Evolutionary conservation across 768 basidiomycete species (phyloP).

Genomic region (Suillus subaureus): DNA sequence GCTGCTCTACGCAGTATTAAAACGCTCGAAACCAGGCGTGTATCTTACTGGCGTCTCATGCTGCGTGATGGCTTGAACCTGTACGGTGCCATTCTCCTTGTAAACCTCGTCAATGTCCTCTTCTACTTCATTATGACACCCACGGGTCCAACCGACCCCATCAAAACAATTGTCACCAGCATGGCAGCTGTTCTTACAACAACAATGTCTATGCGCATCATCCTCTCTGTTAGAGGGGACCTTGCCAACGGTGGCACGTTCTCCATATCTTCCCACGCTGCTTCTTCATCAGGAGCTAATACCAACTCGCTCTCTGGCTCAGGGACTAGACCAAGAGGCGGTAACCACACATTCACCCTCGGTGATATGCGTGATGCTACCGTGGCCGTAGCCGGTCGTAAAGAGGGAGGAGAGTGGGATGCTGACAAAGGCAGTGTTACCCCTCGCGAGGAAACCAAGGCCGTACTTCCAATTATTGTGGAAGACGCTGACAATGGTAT

Average conservation of each 20-base stretch:
- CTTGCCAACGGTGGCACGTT: constrained; percentile 75
- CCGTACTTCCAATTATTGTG: constrained; percentile 34
- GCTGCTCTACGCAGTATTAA: constrained; percentile 25
- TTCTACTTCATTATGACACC: constrained; percentile 87
- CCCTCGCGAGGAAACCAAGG: constrained; percentile 39
- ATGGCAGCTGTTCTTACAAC: constrained; percentile 88
- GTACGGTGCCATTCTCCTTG: constrained; percentile 77
- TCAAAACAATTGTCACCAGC: constrained; percentile 81
- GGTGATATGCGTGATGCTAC: constrained; percentile 59
- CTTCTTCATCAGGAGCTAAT: constrained; percentile 48
- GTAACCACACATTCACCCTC: constrained; percentile 40
- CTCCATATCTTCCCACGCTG: constrained; percentile 49
- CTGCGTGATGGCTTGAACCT: constrained; percentile 88
- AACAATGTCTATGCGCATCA: constrained; percentile 86
- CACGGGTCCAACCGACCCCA: constrained; percentile 59
- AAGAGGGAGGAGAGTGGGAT: constrained; percentile 43
- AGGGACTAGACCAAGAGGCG: constrained; percentile 29
- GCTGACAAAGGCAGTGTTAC: constrained; percentile 44
- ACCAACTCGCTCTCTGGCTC: constrained; percentile 39
- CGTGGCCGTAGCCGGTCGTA: constrained; percentile 46
- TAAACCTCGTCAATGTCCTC: constrained; percentile 82
- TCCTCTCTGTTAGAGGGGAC: constrained; percentile 78
- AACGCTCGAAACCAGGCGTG: constrained; percentile 43
- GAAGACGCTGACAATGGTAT: constrained; percentile 28
- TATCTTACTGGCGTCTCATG: constrained; percentile 83